Evolutionary conservation across 371 early-diverging fungal species (phyloP).

Genomic region (Mucor velutinosus): DNA sequence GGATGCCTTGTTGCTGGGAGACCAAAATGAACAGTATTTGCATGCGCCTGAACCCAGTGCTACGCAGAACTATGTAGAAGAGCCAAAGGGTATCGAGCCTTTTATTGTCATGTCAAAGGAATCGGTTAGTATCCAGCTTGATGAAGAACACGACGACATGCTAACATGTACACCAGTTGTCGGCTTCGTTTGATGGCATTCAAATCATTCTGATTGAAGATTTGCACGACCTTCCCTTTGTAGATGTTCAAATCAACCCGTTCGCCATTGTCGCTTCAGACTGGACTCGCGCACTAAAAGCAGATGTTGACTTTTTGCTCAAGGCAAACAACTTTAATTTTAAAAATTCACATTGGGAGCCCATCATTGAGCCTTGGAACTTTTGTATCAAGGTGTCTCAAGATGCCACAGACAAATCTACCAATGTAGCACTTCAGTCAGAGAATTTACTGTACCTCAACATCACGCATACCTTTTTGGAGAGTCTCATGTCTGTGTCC

Average conservation of each 20-base stretch:
- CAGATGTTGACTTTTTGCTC: constrained; percentile 70
- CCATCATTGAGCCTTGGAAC: constrained; percentile 80
- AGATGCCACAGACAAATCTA: constrained; percentile 30
- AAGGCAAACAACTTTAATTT: constrained; percentile 87
- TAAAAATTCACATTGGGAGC: constrained; percentile 92
- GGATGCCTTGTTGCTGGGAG: neutral
- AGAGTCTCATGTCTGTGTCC: constrained; percentile 59
- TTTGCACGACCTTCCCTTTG: constrained; percentile 75
- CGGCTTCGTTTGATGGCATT: constrained; percentile 59
- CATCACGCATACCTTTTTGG: constrained; percentile 72
- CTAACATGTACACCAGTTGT: constrained; percentile 16
- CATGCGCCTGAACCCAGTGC: neutral
- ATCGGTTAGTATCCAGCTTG: constrained; percentile 27
- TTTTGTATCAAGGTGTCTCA: constrained; percentile 44
- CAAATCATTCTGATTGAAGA: constrained; percentile 83
- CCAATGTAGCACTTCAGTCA: constrained; percentile 54
- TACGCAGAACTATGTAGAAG: neutral
- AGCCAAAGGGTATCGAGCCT: constrained; percentile 31
- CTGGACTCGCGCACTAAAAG: constrained; percentile 74
- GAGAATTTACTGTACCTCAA: constrained; percentile 70
- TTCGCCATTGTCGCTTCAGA: constrained; percentile 68
- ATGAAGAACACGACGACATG: too few species aligned
- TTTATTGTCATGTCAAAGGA: constrained; percentile 53
- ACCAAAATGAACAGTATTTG: neutral
- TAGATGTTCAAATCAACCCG: constrained; percentile 70